Conservation (phyloP, 257 asterid species). For the Fraxinus pennsylvanica region DNA sequence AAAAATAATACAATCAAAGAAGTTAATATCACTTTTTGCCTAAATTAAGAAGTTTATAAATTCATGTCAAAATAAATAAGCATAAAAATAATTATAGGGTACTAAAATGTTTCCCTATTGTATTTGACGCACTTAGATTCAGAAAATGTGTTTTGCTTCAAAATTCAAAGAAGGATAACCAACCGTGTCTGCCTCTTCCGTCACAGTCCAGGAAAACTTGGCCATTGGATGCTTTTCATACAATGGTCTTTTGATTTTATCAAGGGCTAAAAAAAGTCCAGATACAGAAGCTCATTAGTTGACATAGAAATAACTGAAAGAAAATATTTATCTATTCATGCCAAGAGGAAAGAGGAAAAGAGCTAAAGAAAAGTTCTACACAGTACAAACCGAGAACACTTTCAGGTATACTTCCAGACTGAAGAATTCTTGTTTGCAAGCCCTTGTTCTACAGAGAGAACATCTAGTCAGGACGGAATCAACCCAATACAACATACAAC, state of each 20-base stretch:
- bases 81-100: slow-evolving; percentile 18
- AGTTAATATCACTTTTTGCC: neutral
- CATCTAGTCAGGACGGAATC: slow-evolving; percentile 17
- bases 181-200: slow-evolving; percentile 91
- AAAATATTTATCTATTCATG: slow-evolving; percentile 11
- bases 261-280: slow-evolving; percentile 65
- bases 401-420: slow-evolving; percentile 75
- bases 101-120: slow-evolving; percentile 2
- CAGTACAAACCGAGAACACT: slow-evolving; percentile 76
- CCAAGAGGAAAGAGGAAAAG: slow-evolving; percentile 12
- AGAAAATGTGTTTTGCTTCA: neutral
- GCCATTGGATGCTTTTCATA: slow-evolving; percentile 97
- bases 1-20: slow-evolving; percentile 13
- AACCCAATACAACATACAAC: neutral
- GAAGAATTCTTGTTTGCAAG: slow-evolving; percentile 77
- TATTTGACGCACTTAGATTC: slow-evolving; percentile 13
- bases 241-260: slow-evolving; percentile 75
- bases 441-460: slow-evolving; percentile 65
- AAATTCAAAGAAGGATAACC: slow-evolving; percentile 30
- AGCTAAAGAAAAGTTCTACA: slow-evolving; percentile 29
- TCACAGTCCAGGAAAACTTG: slow-evolving; percentile 91
- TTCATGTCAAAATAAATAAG: slow-evolving; percentile 13
- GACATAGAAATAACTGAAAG: slow-evolving; percentile 13
- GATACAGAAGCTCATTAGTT: slow-evolving; percentile 16
- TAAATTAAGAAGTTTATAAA: slow-evolving; percentile 20